These are phyloP conservation scores for Pistacia atlantica DNA, from an alignment of 345 rosid species.

Conservation along the genomic window DNA sequence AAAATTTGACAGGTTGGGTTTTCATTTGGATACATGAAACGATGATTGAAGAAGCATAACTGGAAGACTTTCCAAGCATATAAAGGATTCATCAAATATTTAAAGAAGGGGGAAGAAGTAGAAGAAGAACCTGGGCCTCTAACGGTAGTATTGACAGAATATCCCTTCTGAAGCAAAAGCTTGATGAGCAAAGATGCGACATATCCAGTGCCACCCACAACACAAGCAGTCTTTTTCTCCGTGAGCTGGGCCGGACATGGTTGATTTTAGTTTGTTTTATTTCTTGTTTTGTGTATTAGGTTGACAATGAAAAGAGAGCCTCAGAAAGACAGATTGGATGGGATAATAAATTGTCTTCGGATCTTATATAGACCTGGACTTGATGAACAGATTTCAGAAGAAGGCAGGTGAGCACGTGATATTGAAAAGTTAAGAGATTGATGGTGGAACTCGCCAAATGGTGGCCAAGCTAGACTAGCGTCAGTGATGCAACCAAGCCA, in stretches of 20 bases:
- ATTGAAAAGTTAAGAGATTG: too few species aligned
- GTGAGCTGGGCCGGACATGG: conserved; percentile 31
- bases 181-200: conserved; percentile 77
- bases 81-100: neutral
- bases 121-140: conserved; percentile 56
- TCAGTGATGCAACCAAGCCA: too few species aligned
- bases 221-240: conserved; percentile 61
- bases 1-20: too few species aligned
- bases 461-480: too few species aligned
- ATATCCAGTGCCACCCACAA: conserved; percentile 78
- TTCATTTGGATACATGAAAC: too few species aligned
- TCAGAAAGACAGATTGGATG: neutral
- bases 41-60: too few species aligned
- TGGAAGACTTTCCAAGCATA: too few species aligned
- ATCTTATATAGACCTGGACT: too few species aligned
- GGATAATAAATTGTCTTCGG: too few species aligned
- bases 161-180: conserved; percentile 71
- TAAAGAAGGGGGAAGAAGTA: too few species aligned
- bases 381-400: neutral
- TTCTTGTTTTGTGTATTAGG: neutral
- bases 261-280: neutral
- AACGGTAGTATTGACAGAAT: conserved; percentile 80
- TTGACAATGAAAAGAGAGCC: neutral
- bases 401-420: conserved; percentile 16
- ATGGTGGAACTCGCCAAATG: too few species aligned